These are phyloP conservation scores for Chytriomyces confervae DNA, from an alignment of 192 early-diverging fungal genomes.

Conservation along the genomic window DNA sequence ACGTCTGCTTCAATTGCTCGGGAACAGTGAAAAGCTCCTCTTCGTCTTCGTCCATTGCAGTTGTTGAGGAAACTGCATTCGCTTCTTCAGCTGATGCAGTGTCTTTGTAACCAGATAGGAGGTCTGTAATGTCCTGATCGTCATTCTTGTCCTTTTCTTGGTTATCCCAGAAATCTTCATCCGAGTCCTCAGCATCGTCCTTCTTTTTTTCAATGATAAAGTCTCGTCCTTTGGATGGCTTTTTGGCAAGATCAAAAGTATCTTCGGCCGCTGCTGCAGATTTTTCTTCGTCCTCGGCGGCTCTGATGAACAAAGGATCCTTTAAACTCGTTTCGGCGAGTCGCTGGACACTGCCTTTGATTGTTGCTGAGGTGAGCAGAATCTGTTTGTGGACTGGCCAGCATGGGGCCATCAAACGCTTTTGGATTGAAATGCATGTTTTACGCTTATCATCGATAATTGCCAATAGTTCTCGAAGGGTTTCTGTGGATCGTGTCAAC, in stretches of 20 bases:
- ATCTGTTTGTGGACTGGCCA: constrained; percentile 57
- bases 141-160: constrained; percentile 25
- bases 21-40: constrained; percentile 72
- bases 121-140: not conserved
- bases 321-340: constrained; percentile 80
- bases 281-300: constrained; percentile 47
- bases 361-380: constrained; percentile 86
- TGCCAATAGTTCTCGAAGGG: constrained; percentile 49
- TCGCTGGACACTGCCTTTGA: constrained; percentile 80
- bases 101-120: not conserved
- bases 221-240: constrained; percentile 35
- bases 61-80: not conserved
- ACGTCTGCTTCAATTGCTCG: constrained; percentile 85
- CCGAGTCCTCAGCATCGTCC: constrained; percentile 20
- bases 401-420: constrained; percentile 30
- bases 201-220: constrained; percentile 32
- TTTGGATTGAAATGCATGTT: constrained; percentile 7
- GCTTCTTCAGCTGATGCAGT: constrained; percentile 13
- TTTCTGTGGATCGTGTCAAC: constrained; percentile 21
- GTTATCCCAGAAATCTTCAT: constrained; percentile 34
- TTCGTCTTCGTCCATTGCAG: not conserved
- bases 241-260: constrained; percentile 35
- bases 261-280: constrained; percentile 37
- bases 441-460: constrained; percentile 45
- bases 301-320: constrained; percentile 81